Percentiles rank a stretch among this genome's conserved stretches.
Conservation (phyloP, 78 protist species). For the Dictyostelium capitatum region DNA sequence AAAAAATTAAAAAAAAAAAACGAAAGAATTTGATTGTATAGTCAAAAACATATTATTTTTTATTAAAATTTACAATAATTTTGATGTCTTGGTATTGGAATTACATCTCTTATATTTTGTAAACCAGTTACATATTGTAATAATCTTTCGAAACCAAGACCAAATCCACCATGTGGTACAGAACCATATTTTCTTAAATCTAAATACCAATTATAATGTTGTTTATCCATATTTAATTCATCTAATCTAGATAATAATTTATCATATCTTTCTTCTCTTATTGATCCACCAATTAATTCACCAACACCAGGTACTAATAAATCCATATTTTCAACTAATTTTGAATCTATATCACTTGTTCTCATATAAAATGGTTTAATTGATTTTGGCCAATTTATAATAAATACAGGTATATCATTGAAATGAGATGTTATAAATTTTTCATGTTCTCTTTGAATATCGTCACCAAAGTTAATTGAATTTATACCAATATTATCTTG, state of each 20-base stretch:
- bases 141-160: slow-evolving; percentile 94
- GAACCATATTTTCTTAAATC: slow-evolving; percentile 91
- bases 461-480: slow-evolving; percentile 82
- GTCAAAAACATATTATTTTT: too few species aligned
- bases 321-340: slow-evolving; percentile 86
- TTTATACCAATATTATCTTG: neutral
- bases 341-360: slow-evolving; percentile 79
- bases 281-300: slow-evolving; percentile 94
- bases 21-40: too few species aligned
- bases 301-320: slow-evolving; percentile 93
- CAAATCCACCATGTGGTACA: slow-evolving; percentile 94
- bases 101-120: slow-evolving; percentile 90
- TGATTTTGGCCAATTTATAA: slow-evolving; percentile 81
- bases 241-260: slow-evolving; percentile 15
- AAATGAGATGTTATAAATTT: slow-evolving; percentile 54
- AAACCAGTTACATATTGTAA: slow-evolving; percentile 86
- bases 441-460: slow-evolving; percentile 93
- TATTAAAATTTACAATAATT: slow-evolving; percentile 73
- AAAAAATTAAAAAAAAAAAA: too few species aligned
- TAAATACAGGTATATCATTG: slow-evolving; percentile 80
- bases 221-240: slow-evolving; percentile 25
- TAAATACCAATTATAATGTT: slow-evolving; percentile 78
- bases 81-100: slow-evolving; percentile 89
- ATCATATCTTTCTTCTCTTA: slow-evolving; percentile 89
- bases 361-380: slow-evolving; percentile 94